These are phyloP conservation scores for Zygoascus flipseniorum DNA, from an alignment of 805 yeast species.

Conservation along the genomic window DNA sequence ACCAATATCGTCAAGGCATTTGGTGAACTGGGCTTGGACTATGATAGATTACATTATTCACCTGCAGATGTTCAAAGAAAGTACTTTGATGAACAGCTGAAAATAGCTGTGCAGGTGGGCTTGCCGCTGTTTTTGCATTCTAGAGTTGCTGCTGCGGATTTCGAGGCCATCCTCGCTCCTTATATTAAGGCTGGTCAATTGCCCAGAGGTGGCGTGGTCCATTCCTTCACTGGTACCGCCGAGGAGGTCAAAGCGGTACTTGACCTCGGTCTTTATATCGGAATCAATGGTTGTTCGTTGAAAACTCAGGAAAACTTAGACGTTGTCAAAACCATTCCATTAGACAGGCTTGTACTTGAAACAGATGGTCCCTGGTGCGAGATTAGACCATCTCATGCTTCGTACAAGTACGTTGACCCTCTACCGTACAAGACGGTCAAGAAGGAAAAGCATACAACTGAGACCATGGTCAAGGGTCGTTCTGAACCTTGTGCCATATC, in stretches of 20 bases:
- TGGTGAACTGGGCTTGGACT: slow-evolving; percentile 95
- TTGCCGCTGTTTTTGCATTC: slow-evolving; percentile 86
- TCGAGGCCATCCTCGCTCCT: slow-evolving; percentile 54
- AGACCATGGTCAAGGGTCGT: slow-evolving; percentile 61
- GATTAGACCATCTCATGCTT: slow-evolving; percentile 71
- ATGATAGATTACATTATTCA: slow-evolving; percentile 78
- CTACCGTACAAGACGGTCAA: slow-evolving; percentile 59
- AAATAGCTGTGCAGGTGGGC: slow-evolving; percentile 41
- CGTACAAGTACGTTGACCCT: slow-evolving; percentile 38
- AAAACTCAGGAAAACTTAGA: slow-evolving; percentile 65
- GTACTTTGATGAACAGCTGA: slow-evolving; percentile 68
- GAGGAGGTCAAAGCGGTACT: slow-evolving; percentile 55
- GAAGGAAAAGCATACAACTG: slow-evolving; percentile 45
- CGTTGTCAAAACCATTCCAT: slow-evolving; percentile 61
- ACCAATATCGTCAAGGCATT: slow-evolving; percentile 61
- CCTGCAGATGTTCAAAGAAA: slow-evolving; percentile 54
- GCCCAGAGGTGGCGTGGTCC: slow-evolving; percentile 69
- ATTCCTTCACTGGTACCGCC: slow-evolving; percentile 82
- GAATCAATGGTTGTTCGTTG: slow-evolving; percentile 90
- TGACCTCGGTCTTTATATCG: slow-evolving; percentile 55
- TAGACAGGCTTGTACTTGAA: slow-evolving; percentile 66
- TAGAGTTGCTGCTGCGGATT: slow-evolving; percentile 80
- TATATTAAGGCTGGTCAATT: slow-evolving; percentile 37
- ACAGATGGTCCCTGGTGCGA: slow-evolving; percentile 99
- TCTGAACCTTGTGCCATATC: slow-evolving; percentile 90